A percentile compares a stretch with the other conserved stretches of the same genome.
Evolutionary conservation across 352 stramenopile species (phyloP).

Genomic region (Pythium vanterpoolii): DNA sequence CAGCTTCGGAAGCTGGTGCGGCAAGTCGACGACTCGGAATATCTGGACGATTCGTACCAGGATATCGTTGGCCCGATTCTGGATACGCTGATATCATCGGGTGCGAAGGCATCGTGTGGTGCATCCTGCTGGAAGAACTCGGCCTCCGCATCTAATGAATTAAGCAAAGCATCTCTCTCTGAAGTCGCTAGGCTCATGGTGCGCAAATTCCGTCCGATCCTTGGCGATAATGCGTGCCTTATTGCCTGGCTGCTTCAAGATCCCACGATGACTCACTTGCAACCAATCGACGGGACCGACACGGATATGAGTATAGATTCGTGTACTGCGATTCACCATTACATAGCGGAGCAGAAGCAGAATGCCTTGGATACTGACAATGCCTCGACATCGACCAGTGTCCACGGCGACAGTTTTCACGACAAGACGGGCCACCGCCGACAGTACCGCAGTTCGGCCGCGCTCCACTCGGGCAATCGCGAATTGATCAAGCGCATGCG

Average conservation of each 20-base stretch:
- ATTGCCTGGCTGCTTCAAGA: conserved; percentile 4
- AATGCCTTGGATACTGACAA: neutral
- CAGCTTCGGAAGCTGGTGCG: conserved; percentile 38
- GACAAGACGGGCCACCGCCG: conserved; percentile 9
- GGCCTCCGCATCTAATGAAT: neutral
- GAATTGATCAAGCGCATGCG: conserved; percentile 35
- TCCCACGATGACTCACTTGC: too few relatives aligned
- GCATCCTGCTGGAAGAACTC: conserved; percentile 35
- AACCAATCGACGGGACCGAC: too few relatives aligned
- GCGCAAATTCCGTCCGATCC: conserved; percentile 38
- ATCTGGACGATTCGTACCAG: conserved; percentile 63
- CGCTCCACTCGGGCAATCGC: conserved; percentile 26
- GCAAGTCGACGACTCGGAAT: conserved; percentile 56
- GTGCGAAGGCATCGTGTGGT: conserved; percentile 31
- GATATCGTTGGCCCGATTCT: conserved; percentile 28
- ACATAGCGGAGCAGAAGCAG: conserved; percentile 10
- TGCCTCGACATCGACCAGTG: neutral
- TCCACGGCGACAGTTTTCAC: conserved; percentile 5
- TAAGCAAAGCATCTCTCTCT: conserved; percentile 6
- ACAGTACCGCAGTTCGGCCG: conserved; percentile 8
- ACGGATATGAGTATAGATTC: neutral
- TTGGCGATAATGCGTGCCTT: conserved; percentile 33
- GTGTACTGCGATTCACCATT: conserved; percentile 11
- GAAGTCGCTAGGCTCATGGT: conserved; percentile 43
- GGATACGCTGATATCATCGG: conserved; percentile 17